A percentile compares a stretch with the other conserved stretches of the same genome.
These are phyloP conservation scores for Lentinula sp. DNA, from an alignment of 768 basidiomycete species.

Conservation along the genomic window DNA sequence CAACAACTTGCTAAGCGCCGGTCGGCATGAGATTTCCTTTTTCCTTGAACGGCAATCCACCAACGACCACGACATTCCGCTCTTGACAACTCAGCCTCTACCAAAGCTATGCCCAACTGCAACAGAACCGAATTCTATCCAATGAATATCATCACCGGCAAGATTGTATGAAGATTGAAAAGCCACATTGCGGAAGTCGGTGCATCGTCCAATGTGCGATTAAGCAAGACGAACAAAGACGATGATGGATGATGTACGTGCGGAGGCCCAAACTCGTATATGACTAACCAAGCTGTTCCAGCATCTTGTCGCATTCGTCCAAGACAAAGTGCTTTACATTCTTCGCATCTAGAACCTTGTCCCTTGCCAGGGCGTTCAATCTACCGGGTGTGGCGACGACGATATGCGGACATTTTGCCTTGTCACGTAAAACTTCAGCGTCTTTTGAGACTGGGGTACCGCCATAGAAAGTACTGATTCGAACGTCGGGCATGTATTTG, in stretches of 20 bases:
- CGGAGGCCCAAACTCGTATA: slow-evolving; percentile 70
- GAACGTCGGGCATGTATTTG: slow-evolving; percentile 99
- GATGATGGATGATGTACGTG: slow-evolving; percentile 46
- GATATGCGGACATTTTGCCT: slow-evolving; percentile 96
- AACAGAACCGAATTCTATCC: slow-evolving; percentile 32
- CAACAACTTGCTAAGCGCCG: slow-evolving; percentile 20
- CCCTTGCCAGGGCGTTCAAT: slow-evolving; percentile 89
- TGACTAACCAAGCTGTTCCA: slow-evolving; percentile 99
- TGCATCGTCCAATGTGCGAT: slow-evolving; percentile 7
- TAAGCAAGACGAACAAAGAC: slow-evolving; percentile 36
- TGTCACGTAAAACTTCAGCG: slow-evolving; percentile 89
- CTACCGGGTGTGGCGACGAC: slow-evolving; percentile 98
- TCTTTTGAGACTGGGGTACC: slow-evolving; percentile 94
- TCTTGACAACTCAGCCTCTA: slow-evolving; percentile 19
- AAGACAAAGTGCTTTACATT: slow-evolving; percentile 99
- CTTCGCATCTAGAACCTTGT: slow-evolving; percentile 92
- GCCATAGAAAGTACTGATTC: slow-evolving; percentile 96
- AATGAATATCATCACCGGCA: slow-evolving; percentile 30
- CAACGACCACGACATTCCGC: background rate
- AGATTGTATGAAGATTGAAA: slow-evolving; percentile 21
- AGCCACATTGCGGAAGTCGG: slow-evolving; percentile 29
- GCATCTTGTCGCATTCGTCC: slow-evolving; percentile 99
- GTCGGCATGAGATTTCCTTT: background rate
- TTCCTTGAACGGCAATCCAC: slow-evolving; percentile 20
- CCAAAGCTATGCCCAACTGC: slow-evolving; percentile 30